Conservation (phyloP, 768 basidiomycete genomes). For the Boletus rex-veris region DNA sequence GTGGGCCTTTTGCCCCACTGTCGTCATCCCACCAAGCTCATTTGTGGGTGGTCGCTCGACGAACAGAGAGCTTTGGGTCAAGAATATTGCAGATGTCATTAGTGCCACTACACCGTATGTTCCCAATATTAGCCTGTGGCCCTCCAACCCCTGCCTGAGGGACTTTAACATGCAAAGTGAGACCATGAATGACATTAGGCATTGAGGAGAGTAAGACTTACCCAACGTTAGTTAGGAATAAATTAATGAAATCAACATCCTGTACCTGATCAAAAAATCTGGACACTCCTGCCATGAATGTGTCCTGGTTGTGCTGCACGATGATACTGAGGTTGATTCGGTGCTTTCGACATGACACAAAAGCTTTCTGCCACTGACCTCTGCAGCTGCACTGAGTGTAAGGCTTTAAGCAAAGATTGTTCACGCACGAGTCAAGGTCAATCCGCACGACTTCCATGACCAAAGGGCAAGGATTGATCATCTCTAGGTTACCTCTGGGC, state of each 20-base stretch:
- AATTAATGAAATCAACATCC: slow-evolving; percentile 88
- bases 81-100: slow-evolving; percentile 39
- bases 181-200: not conserved
- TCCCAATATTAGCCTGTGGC: slow-evolving; percentile 46
- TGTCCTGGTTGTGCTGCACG: slow-evolving; percentile 70
- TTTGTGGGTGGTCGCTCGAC: slow-evolving; percentile 49
- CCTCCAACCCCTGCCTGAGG: slow-evolving; percentile 43
- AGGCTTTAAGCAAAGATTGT: not conserved
- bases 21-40: slow-evolving; percentile 41
- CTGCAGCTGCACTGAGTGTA: slow-evolving; percentile 36
- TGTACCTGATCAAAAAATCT: slow-evolving; percentile 80
- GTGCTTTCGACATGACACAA: slow-evolving; percentile 88
- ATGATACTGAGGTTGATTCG: slow-evolving; percentile 87
- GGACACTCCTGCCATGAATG: slow-evolving; percentile 60
- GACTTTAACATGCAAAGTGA: slow-evolving; percentile 40
- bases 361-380: slow-evolving; percentile 79
- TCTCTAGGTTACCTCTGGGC: slow-evolving; percentile 96
- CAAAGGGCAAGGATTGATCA: slow-evolving; percentile 87
- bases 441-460: slow-evolving; percentile 80
- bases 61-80: slow-evolving; percentile 51
- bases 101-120: slow-evolving; percentile 48
- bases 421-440: slow-evolving; percentile 59
- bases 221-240: slow-evolving; percentile 87
- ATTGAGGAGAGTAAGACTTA: slow-evolving; percentile 33
- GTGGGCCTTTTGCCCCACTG: slow-evolving; percentile 40